Conservation (phyloP, 768 basidiomycete genomes). For the Boletellus ananas region DNA sequence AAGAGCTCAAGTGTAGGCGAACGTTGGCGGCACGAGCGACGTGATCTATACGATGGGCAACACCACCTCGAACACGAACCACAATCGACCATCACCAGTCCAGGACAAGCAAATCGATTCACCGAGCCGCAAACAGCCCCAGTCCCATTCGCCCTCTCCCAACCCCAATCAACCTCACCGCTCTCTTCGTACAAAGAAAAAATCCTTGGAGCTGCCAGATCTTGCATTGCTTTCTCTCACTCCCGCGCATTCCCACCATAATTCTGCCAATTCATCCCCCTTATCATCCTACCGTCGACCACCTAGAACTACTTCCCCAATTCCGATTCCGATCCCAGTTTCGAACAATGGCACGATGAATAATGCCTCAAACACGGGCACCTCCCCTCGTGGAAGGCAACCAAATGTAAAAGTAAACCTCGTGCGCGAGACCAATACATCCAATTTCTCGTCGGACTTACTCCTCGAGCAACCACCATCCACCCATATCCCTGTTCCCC, state of each 20-base stretch:
- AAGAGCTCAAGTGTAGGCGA: constrained; percentile 12
- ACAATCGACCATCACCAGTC: constrained; percentile 25
- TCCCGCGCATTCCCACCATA: constrained; percentile 35
- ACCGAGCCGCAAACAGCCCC: constrained; percentile 12
- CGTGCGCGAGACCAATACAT: constrained; percentile 22
- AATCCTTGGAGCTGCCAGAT: constrained; percentile 73
- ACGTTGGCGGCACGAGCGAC: constrained; percentile 13
- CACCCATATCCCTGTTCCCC: constrained; percentile 39
- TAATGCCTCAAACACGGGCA: constrained; percentile 33
- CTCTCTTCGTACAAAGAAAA: constrained; percentile 65
- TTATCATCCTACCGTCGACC: constrained; percentile 40
- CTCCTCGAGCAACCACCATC: constrained; percentile 42
- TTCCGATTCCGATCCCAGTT: constrained; percentile 43
- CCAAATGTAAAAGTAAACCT: constrained; percentile 28
- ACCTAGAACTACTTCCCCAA: constrained; percentile 43
- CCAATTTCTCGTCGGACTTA: constrained; percentile 37
- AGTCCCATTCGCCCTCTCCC: constrained; percentile 39
- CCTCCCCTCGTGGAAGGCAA: constrained; percentile 34
- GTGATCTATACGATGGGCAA: constrained; percentile 32
- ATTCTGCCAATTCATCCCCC: constrained; percentile 39
- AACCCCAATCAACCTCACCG: constrained; percentile 46
- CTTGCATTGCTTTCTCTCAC: constrained; percentile 52
- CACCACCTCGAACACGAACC: constrained; percentile 30
- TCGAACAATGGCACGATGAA: constrained; percentile 37
- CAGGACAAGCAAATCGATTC: constrained; percentile 26